Evolutionary conservation across 768 basidiomycete genomes (phyloP), one percentile per base, ranked within the genome.

Genomic region (Rhodotorula sphaerocarpa): DNA sequence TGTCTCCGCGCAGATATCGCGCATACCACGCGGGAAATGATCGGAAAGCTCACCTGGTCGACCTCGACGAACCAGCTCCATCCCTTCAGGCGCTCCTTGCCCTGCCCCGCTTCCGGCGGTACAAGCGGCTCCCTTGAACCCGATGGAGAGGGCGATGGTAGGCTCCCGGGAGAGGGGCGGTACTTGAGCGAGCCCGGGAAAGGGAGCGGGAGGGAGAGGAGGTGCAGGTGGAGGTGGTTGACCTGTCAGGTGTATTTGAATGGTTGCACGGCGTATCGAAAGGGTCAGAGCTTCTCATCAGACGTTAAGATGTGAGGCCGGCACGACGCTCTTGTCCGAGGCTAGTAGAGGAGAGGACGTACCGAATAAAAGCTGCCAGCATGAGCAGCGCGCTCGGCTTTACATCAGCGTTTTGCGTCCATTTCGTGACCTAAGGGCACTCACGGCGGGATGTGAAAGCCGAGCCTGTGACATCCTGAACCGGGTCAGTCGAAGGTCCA

Each of bases 221-320:
- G 59, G 47, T 69, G 67, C n/a, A 69, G 63, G 45, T 69, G 67
- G 18, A 69, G 63, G 48, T 69, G 67, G 39, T 62, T 62, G 33
- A 67, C 66, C 66, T 67, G 52, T 15, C 25, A 50, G 27, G 27
- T 18, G n/a, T 18, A 54, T 18, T n/a, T n/a, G n/a, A n/a, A n/a
- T n/a, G n/a, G n/a, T n/a, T n/a, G n/a, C n/a, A 23, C 7, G 50
- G n/a, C n/a, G n/a, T n/a, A n/a, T n/a, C n/a, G n/a, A n/a, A n/a
- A n/a, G n/a, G n/a, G n/a, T n/a, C n/a, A n/a, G n/a, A n/a, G n/a
- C n/a, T n/a, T n/a, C n/a, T n/a, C n/a, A n/a, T n/a, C n/a, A n/a
- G n/a, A n/a, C n/a, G n/a, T n/a, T n/a, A n/a, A n/a, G n/a, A n/a
- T n/a, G n/a, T n/a, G n/a, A n/a, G n/a, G n/a, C n/a, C n/a, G n/a